These are phyloP conservation scores for Pseudomonodictys pantanalensis DNA, from an alignment of 495 filamentous ascomycete genomes.

Conservation along the genomic window DNA sequence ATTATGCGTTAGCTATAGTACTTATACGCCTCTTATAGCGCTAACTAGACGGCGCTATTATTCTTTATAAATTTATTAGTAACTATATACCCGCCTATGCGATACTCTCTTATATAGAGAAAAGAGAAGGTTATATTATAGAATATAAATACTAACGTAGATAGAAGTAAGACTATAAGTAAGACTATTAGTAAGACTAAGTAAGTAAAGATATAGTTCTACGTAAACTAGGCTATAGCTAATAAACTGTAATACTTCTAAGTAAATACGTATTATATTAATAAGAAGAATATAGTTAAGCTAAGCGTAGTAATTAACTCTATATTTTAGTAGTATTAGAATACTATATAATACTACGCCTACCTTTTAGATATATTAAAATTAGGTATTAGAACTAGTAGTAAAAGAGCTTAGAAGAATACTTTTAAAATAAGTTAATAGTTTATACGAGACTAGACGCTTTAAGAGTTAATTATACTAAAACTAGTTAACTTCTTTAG, in stretches of 20 bases:
- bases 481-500: constrained; percentile 32
- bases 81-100: constrained; percentile 19
- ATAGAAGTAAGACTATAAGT: neutral
- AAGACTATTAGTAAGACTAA: neutral
- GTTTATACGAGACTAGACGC: constrained; percentile 23
- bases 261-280: constrained; percentile 24
- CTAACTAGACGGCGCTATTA: constrained; percentile 12
- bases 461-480: constrained; percentile 25
- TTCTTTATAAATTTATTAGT: constrained; percentile 21
- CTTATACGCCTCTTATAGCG: constrained; percentile 26
- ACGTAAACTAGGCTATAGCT: constrained; percentile 2
- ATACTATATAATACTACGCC: constrained; percentile 10
- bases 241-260: constrained; percentile 12
- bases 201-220: constrained; percentile 6
- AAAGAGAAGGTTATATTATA: constrained; percentile 8
- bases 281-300: constrained; percentile 25
- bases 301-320: constrained; percentile 1
- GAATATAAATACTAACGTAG: neutral
- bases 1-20: constrained; percentile 13
- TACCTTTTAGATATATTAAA: constrained; percentile 20
- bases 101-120: constrained; percentile 23
- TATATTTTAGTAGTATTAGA: constrained; percentile 16
- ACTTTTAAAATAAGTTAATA: constrained; percentile 18
- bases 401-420: constrained; percentile 9
- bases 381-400: neutral